A percentile compares a stretch with the other conserved stretches of the same genome.
Conservation (phyloP, 805 yeast species). For the Teunomyces gatunensis region DNA sequence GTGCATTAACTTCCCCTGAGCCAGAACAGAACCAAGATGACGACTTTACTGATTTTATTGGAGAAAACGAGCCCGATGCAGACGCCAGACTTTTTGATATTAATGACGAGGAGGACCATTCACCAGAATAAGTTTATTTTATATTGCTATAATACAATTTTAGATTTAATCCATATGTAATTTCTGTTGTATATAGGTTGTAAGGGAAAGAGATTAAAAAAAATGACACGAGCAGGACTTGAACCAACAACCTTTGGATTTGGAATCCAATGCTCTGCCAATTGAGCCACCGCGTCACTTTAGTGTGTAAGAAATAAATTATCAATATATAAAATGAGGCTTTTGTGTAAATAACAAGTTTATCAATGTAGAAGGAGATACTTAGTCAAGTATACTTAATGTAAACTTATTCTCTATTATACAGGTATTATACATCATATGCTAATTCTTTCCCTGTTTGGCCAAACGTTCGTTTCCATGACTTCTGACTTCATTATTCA, state of each 20-base stretch:
- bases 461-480: constrained; percentile 63
- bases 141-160: not conserved
- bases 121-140: not conserved
- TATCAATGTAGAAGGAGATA: not conserved
- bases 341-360: not conserved
- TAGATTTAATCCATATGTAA: not conserved
- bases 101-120: constrained; percentile 14
- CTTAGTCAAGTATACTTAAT: not conserved
- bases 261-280: constrained; percentile 22
- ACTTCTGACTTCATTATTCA: constrained; percentile 81
- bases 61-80: constrained; percentile 9
- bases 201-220: not conserved
- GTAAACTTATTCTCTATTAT: constrained; percentile 1
- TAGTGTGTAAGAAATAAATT: no score
- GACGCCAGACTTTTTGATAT: constrained; percentile 31
- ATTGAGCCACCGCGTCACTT: constrained; percentile 21
- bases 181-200: not conserved
- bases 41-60: not conserved
- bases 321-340: no score
- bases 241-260: constrained; percentile 22
- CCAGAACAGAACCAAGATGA: constrained; percentile 17
- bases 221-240: constrained; percentile 22
- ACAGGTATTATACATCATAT: constrained; percentile 1
- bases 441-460: constrained; percentile 26
- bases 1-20: constrained; percentile 18